phyloP scores from a whole-genome alignment of 2,329 filamentous ascomycete genomes.

The Fusarium siculi region DNA sequence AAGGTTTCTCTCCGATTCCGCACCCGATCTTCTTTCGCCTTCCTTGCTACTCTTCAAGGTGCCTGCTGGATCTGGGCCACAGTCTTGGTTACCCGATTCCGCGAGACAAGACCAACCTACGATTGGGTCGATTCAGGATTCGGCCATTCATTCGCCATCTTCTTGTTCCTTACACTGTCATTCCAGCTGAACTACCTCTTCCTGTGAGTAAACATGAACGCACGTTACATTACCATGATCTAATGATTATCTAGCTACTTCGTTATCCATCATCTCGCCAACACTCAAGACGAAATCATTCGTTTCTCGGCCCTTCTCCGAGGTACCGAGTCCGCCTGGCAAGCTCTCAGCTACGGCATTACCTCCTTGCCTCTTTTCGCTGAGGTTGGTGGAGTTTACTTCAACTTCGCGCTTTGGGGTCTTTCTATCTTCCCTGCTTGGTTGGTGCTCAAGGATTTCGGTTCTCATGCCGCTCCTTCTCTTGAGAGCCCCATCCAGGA shows the following conservation, averaged over 20 bases:
- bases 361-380: conserved; percentile 71
- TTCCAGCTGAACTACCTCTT: conserved; percentile 82
- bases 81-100: conserved; percentile 70
- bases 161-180: conserved; percentile 72
- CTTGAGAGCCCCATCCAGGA: conserved; percentile 8
- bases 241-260: conserved; percentile 65
- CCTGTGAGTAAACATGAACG: conserved; percentile 56
- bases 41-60: conserved; percentile 68
- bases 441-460: conserved; percentile 67
- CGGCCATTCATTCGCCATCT: conserved; percentile 73
- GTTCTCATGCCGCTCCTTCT: not conserved
- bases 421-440: conserved; percentile 72
- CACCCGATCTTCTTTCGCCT: conserved; percentile 64
- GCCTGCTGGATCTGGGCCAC: conserved; percentile 80
- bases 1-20: conserved; percentile 64
- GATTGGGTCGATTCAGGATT: conserved; percentile 75
- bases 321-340: conserved; percentile 77
- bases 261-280: conserved; percentile 73
- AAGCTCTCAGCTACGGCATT: conserved; percentile 77
- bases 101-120: conserved; percentile 65
- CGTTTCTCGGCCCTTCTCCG: conserved; percentile 74
- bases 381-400: conserved; percentile 72
- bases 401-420: conserved; percentile 77
- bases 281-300: conserved; percentile 71
- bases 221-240: accelerated